Evolutionary conservation across 2,329 filamentous ascomycete species (phyloP).

Genomic region (Alternaria rosae): DNA sequence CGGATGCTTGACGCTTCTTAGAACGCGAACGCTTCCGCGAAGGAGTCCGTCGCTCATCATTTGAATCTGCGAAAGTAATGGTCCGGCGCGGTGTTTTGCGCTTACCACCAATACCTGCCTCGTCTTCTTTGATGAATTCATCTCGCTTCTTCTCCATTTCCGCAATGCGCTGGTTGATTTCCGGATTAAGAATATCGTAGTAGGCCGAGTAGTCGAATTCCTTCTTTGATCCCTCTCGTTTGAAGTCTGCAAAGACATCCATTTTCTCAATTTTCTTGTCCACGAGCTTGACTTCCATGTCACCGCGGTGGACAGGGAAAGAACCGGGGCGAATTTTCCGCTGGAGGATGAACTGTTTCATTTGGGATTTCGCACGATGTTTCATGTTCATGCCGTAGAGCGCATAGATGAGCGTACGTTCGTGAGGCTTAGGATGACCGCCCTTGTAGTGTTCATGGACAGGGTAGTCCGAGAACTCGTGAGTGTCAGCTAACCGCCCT

Average conservation of each 20-base stretch:
- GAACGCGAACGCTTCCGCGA: background rate
- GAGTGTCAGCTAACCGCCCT: slow-evolving; percentile 21
- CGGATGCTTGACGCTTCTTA: background rate
- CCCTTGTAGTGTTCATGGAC: slow-evolving; percentile 22
- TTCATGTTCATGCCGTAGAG: slow-evolving; percentile 34
- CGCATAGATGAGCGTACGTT: slow-evolving; percentile 37
- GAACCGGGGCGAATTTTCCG: slow-evolving; percentile 32
- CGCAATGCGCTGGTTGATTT: slow-evolving; percentile 20
- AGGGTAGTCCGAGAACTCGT: slow-evolving; percentile 43
- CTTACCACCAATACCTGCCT: background rate
- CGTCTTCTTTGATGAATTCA: slow-evolving; percentile 7
- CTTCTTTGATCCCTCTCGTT: slow-evolving; percentile 9
- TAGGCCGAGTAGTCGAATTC: slow-evolving; percentile 20
- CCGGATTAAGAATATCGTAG: slow-evolving; percentile 19
- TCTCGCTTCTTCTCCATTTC: slow-evolving; percentile 9
- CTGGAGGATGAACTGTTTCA: slow-evolving; percentile 35
- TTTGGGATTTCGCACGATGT: slow-evolving; percentile 39
- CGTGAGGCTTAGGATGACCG: slow-evolving; percentile 32
- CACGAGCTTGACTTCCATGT: slow-evolving; percentile 35
- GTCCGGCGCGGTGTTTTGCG: background rate
- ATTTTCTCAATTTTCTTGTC: slow-evolving; percentile 28
- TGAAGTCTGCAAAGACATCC: slow-evolving; percentile 1
- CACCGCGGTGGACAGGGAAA: slow-evolving; percentile 38
- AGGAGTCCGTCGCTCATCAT: background rate
- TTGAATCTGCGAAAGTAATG: background rate